These are phyloP conservation scores for Tremella fuciformis DNA, from an alignment of 768 basidiomycete genomes.

Conservation along the genomic window DNA sequence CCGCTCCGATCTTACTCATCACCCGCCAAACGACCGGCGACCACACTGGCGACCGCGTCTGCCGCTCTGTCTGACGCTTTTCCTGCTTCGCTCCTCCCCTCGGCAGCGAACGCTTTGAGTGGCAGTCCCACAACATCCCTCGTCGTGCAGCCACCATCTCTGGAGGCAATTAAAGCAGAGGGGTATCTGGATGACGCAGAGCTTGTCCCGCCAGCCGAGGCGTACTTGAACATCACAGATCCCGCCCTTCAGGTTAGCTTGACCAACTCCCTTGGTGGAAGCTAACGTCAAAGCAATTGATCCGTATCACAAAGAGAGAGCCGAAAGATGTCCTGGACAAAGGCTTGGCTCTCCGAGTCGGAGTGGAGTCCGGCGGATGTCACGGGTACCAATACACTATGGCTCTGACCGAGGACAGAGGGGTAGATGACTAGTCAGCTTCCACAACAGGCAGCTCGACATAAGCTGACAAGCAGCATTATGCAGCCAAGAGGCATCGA, in stretches of 20 bases:
- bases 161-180: constrained; percentile 43
- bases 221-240: constrained; percentile 37
- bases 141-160: constrained; percentile 35
- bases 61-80: constrained; percentile 1
- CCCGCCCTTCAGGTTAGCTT: constrained; percentile 42
- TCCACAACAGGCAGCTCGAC: neutral
- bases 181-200: constrained; percentile 44
- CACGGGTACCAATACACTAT: constrained; percentile 97
- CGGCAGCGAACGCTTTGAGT: neutral
- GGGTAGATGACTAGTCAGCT: constrained; percentile 81
- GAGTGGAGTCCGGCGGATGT: constrained; percentile 91
- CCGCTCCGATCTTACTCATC: too few relatives aligned
- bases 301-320: constrained; percentile 65
- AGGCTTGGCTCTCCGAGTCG: constrained; percentile 67
- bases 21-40: too few relatives aligned
- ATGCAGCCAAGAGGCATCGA: constrained; percentile 40
- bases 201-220: constrained; percentile 37
- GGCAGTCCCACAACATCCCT: constrained; percentile 14
- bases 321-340: constrained; percentile 55
- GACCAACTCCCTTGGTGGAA: too few relatives aligned
- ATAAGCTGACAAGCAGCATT: constrained; percentile 42
- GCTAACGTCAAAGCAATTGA: constrained; percentile 65
- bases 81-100: constrained; percentile 4
- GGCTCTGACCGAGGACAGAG: constrained; percentile 64
- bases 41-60: constrained; percentile 3